Evolutionary conservation across 31 red algal species (phyloP).

Genomic region (Porphyra umbilicalis): DNA sequence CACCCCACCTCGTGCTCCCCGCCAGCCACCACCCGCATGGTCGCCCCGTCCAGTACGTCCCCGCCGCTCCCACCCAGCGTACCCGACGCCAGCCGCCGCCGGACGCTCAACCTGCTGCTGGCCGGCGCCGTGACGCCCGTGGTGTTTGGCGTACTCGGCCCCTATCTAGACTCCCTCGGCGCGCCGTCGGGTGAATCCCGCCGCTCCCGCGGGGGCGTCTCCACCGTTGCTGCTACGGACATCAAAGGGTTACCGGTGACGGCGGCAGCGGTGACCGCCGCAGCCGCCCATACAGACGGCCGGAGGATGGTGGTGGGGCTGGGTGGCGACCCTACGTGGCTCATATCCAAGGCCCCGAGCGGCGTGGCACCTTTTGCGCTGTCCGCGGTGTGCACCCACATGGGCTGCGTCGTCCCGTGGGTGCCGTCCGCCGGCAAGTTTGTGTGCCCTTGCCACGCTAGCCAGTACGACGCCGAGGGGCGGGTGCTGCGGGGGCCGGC

Average conservation of each 20-base stretch:
- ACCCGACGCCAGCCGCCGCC: slow-evolving; percentile 24
- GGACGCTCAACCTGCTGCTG: slow-evolving; percentile 19
- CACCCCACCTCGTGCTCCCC: no score
- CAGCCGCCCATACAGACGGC: slow-evolving; percentile 1
- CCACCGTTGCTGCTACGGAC: slow-evolving; percentile 10
- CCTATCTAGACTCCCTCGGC: slow-evolving; percentile 13
- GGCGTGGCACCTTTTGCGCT: slow-evolving; percentile 17
- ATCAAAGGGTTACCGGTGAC: slow-evolving; percentile 2
- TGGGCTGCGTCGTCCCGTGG: slow-evolving; percentile 47
- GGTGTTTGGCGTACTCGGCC: not conserved
- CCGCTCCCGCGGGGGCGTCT: not conserved
- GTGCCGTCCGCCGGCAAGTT: slow-evolving; percentile 19
- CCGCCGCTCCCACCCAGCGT: not conserved
- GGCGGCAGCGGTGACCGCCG: slow-evolving; percentile 1
- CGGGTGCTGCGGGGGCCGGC: slow-evolving; percentile 50
- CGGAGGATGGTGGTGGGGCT: slow-evolving; percentile 35
- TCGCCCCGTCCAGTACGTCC: not conserved
- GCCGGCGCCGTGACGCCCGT: slow-evolving; percentile 4
- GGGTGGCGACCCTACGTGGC: slow-evolving; percentile 19
- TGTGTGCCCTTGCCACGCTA: slow-evolving; percentile 46
- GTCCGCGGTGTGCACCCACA: slow-evolving; percentile 36
- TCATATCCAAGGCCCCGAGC: slow-evolving; percentile 9
- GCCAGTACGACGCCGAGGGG: slow-evolving; percentile 31
- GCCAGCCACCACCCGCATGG: no score
- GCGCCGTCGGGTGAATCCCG: slow-evolving; percentile 3